Evolutionary conservation across 495 filamentous ascomycete species (phyloP), one percentile per base, ranked within the genome.

Genomic region (Annulohypoxylon bovei): DNA sequence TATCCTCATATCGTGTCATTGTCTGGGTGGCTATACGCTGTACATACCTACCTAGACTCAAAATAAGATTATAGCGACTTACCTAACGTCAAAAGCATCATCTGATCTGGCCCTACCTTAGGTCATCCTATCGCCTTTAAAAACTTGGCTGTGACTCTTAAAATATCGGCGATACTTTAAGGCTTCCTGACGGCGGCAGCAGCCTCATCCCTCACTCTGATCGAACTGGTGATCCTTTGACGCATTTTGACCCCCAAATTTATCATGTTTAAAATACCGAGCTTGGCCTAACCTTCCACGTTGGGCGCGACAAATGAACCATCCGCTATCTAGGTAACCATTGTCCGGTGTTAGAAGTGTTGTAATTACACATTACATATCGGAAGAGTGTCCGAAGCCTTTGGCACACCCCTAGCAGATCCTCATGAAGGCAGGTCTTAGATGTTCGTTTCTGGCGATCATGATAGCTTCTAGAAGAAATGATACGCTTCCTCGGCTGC

Each of bases 401-500:
- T 47, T 28, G 22, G 42, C 62, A 25, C 33, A 25, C 27, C 37
- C 52, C 57, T 11, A 33, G 59, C n/a, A 64, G 28, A 64, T 65
- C 59, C 64, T 63, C 52, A 60, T 67, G 32, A 54, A 50, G 54
- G 47, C 60, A 72, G 32, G 52, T 68, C 50, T 58, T 5, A 65
- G 39, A 39, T 32, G 11, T 52, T 61, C 53, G n/a, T 42, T 57
- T 61, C 22, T 42, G 60, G 54, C 67, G 61, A 65, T 62, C 61
- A 30, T 65, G 40, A 65, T 57, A 47, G 30, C 27, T 72, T 72
- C 70, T 72, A 68, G 70, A 68, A 72, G 40, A 61, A 62, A 66
- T 62, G 63, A 49, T 54, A 54, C 63, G 65, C 60, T 40, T 3
- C 37, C n/a, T 39, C 53, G 40, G 32, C 20, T 68, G 37, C 60